Evolutionary conservation across 1,284 basidiomycete species (phyloP).

Genomic region (Ceratobasidium sp.): DNA sequence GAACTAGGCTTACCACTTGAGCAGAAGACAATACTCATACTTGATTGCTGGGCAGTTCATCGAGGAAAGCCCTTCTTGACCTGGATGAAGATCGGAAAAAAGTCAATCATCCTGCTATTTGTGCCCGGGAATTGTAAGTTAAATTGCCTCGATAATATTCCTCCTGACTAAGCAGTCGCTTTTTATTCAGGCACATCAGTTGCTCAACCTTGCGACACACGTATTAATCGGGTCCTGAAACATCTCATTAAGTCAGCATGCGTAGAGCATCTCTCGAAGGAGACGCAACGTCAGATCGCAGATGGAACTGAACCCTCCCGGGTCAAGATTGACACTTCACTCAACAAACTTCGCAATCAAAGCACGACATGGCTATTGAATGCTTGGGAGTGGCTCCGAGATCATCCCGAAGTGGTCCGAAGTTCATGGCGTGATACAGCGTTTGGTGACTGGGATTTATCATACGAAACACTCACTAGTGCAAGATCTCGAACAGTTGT

Average conservation of each 20-base stretch:
- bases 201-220: slow-evolving; percentile 11
- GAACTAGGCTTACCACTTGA: background rate
- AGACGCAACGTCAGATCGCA: background rate
- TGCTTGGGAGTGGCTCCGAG: background rate
- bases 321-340: background rate
- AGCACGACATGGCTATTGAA: background rate
- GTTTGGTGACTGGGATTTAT: slow-evolving; percentile 3
- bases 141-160: background rate
- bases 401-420: background rate
- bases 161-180: background rate
- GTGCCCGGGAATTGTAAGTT: slow-evolving; percentile 45
- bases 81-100: slow-evolving; percentile 46
- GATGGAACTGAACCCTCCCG: background rate
- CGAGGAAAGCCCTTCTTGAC: slow-evolving; percentile 48
- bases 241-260: slow-evolving; percentile 2
- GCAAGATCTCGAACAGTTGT: background rate
- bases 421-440: background rate
- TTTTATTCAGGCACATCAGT: background rate
- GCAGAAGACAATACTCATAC: slow-evolving; percentile 44
- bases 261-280: background rate
- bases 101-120: slow-evolving; percentile 43
- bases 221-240: background rate
- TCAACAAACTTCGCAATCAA: background rate
- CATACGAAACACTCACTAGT: background rate
- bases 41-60: slow-evolving; percentile 55